phyloP scores from a whole-genome alignment of 139 green algal species.

The Micractinium conductrix region DNA sequence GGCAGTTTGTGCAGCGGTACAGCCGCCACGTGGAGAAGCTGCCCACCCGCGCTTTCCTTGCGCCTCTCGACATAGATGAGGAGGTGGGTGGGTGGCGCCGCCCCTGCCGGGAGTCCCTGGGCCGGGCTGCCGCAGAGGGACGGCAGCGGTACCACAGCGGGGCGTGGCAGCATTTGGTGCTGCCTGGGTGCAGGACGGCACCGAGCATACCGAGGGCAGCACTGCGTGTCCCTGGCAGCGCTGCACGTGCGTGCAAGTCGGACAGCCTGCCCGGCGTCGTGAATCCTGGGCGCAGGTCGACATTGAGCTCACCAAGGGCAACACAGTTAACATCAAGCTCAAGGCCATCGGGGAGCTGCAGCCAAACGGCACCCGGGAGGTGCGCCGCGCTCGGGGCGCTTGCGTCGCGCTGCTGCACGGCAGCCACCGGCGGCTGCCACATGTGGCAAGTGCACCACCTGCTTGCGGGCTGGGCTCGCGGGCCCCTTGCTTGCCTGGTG shows the following conservation, averaged over 20 bases:
- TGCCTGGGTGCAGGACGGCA: not conserved
- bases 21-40: constrained; percentile 78
- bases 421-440: too few relatives aligned
- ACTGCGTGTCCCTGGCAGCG: too few relatives aligned
- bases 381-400: too few relatives aligned
- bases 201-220: not conserved
- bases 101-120: not conserved
- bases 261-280: too few relatives aligned
- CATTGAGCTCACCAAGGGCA: constrained; percentile 61
- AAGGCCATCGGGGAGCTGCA: constrained; percentile 86
- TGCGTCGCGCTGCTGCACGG: too few relatives aligned
- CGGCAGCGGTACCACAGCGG: too few relatives aligned
- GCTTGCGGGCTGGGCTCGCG: too few relatives aligned
- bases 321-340: constrained; percentile 69
- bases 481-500: too few relatives aligned
- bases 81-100: not conserved
- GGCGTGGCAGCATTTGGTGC: not conserved
- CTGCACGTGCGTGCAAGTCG: too few relatives aligned
- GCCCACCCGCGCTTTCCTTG: constrained; percentile 88
- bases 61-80: constrained; percentile 73
- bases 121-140: too few relatives aligned
- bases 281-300: too few relatives aligned
- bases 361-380: constrained; percentile 58
- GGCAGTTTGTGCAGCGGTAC: constrained; percentile 67
- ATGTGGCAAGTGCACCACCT: too few relatives aligned